Evolutionary conservation across 208 protist species (phyloP).

Genomic region (Eutreptiella sp.): DNA sequence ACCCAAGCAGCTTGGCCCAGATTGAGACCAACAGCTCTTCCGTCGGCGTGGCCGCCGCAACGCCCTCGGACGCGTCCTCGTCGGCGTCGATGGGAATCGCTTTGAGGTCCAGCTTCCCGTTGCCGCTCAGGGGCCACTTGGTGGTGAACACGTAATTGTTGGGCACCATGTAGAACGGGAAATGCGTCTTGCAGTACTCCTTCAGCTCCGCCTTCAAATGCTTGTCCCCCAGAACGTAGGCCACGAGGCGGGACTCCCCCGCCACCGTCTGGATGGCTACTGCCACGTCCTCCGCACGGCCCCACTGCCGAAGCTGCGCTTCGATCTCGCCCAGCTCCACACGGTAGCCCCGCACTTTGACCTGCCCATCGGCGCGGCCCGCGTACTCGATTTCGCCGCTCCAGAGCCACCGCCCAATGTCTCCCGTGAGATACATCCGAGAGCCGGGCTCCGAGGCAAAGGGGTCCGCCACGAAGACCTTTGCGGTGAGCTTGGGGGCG

Average conservation of each 20-base stretch:
- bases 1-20: too few relatives aligned
- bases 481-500: neutral
- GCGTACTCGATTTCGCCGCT: conserved; percentile 39
- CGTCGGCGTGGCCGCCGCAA: too few relatives aligned
- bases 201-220: too few relatives aligned
- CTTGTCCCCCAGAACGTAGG: conserved; percentile 2
- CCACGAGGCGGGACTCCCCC: neutral
- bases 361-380: conserved; percentile 38
- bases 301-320: conserved; percentile 13
- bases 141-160: conserved; percentile 29
- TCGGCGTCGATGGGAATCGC: too few relatives aligned
- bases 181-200: conserved; percentile 19
- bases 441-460: conserved; percentile 16
- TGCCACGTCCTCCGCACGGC: neutral
- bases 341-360: conserved; percentile 52
- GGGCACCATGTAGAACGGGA: conserved; percentile 50
- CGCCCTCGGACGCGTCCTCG: too few relatives aligned
- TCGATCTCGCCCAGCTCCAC: conserved; percentile 53
- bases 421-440: conserved; percentile 42
- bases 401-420: conserved; percentile 35
- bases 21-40: too few relatives aligned
- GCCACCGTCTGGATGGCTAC: neutral
- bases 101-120: conserved; percentile 54
- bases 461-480: conserved; percentile 28
- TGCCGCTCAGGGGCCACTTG: conserved; percentile 42